Evolutionary conservation across 345 rosid species (phyloP).

Genomic region (Acer yangbiense): DNA sequence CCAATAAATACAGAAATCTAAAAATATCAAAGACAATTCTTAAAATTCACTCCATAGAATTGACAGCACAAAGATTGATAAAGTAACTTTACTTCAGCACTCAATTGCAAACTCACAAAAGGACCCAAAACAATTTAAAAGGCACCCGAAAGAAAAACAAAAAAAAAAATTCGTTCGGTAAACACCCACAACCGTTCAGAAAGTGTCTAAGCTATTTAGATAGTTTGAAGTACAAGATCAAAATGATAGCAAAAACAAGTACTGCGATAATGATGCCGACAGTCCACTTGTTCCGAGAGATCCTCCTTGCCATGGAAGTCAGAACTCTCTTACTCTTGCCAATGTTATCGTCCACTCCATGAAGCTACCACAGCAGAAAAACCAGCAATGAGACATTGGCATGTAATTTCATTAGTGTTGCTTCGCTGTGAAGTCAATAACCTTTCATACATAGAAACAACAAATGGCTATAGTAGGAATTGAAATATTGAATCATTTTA

Average conservation of each 20-base stretch:
- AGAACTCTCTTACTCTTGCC: conserved; percentile 88
- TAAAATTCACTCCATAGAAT: background rate
- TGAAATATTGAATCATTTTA: background rate
- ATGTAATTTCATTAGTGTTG: background rate
- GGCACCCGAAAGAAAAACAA: background rate
- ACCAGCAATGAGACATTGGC: background rate
- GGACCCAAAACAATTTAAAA: conserved; percentile 12
- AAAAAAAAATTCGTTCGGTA: conserved; percentile 4
- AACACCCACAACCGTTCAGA: conserved; percentile 20
- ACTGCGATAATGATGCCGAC: conserved; percentile 55
- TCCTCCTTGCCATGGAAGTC: conserved; percentile 75
- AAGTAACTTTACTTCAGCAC: conserved; percentile 9
- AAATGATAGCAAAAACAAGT: conserved; percentile 53
- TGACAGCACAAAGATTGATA: background rate
- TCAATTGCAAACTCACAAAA: conserved; percentile 19
- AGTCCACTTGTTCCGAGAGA: conserved; percentile 90
- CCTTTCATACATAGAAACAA: background rate
- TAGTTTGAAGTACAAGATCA: conserved; percentile 82
- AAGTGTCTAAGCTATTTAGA: conserved; percentile 28
- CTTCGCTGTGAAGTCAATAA: background rate
- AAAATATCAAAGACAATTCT: background rate
- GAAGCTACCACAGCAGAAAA: conserved; percentile 52
- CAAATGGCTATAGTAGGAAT: background rate
- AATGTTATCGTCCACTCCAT: conserved; percentile 87
- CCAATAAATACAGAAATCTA: background rate